These are phyloP conservation scores for Amphicarpaea edgeworthii DNA, from an alignment of 306 rosid species.

Conservation along the genomic window DNA sequence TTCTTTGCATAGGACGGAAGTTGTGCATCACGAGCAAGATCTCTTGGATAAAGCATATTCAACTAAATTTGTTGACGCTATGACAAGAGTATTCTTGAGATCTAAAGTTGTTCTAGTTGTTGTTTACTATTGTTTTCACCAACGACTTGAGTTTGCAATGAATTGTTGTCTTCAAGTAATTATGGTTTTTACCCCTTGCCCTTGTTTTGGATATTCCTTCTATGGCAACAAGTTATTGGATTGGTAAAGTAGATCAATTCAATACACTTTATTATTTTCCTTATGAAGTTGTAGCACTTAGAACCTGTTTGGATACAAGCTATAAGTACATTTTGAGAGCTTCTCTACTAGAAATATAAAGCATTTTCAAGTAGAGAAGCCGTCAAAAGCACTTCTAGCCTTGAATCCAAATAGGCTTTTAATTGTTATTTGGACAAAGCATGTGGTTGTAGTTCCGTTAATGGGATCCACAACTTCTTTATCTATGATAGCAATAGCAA, in stretches of 20 bases:
- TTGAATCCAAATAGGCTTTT: too few species aligned
- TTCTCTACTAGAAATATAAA: too few species aligned
- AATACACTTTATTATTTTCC: neutral
- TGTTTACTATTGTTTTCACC: conserved; percentile 84
- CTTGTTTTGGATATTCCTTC: conserved; percentile 14
- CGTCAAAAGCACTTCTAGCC: too few species aligned
- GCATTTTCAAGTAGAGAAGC: too few species aligned
- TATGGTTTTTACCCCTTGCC: conserved; percentile 34
- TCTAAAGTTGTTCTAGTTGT: conserved; percentile 88
- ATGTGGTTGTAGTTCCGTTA: conserved; percentile 15
- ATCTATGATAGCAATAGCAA: too few species aligned
- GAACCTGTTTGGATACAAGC: too few species aligned
- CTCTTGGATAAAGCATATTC: conserved; percentile 64
- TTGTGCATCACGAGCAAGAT: conserved; percentile 59
- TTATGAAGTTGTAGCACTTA: conserved; percentile 4
- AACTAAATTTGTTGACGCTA: conserved; percentile 69
- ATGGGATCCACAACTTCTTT: too few species aligned
- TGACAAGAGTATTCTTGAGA: conserved; percentile 75
- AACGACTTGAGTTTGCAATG: conserved; percentile 79
- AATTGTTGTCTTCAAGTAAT: conserved; percentile 81
- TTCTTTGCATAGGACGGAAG: conserved; percentile 61
- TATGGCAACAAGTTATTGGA: conserved; percentile 10
- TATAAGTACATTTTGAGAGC: too few species aligned
- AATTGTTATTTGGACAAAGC: conserved; percentile 29
- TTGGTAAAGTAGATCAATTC: conserved; percentile 8